Conservation (phyloP, 1,139 yeast genomes). For the Lodderomyces metapsilosis region DNA sequence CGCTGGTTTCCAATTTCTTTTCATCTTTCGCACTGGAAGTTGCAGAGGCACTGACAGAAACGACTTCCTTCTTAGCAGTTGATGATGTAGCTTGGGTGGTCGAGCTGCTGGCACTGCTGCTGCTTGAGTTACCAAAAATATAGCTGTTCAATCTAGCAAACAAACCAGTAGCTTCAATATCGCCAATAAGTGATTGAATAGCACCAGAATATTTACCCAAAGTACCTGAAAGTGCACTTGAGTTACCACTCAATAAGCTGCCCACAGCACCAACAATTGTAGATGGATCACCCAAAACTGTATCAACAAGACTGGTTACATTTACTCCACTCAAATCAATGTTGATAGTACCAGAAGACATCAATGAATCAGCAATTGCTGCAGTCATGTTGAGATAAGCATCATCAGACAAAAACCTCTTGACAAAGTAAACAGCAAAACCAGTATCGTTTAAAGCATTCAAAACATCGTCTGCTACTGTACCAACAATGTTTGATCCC, state of each 20-base stretch:
- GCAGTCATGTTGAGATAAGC: slow-evolving; percentile 40
- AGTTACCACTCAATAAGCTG: slow-evolving; percentile 22
- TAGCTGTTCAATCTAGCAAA: slow-evolving; percentile 39
- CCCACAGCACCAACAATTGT: slow-evolving; percentile 23
- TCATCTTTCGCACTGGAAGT: slow-evolving; percentile 2
- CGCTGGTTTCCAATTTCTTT: not conserved
- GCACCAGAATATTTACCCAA: slow-evolving; percentile 35
- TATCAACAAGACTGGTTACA: slow-evolving; percentile 24
- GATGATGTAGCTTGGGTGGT: slow-evolving; percentile 7
- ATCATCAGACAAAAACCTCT: slow-evolving; percentile 35
- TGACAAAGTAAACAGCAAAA: slow-evolving; percentile 37
- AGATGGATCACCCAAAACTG: slow-evolving; percentile 27
- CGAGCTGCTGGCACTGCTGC: slow-evolving; percentile 18
- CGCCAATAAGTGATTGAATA: slow-evolving; percentile 27
- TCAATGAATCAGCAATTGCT: slow-evolving; percentile 25
- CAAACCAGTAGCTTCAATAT: slow-evolving; percentile 39
- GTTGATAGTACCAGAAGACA: slow-evolving; percentile 26
- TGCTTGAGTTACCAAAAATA: slow-evolving; percentile 30
- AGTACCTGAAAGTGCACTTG: slow-evolving; percentile 5
- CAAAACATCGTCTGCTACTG: slow-evolving; percentile 27
- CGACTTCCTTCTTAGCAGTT: slow-evolving; percentile 9
- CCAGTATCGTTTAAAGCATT: slow-evolving; percentile 46
- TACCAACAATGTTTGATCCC: slow-evolving; percentile 27
- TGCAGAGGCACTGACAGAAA: slow-evolving; percentile 4
- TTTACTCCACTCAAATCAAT: slow-evolving; percentile 24